Evolutionary conservation across 768 basidiomycete genomes (phyloP), one percentile per base, ranked within the genome.

Genomic region (Dioszegia crocea): DNA sequence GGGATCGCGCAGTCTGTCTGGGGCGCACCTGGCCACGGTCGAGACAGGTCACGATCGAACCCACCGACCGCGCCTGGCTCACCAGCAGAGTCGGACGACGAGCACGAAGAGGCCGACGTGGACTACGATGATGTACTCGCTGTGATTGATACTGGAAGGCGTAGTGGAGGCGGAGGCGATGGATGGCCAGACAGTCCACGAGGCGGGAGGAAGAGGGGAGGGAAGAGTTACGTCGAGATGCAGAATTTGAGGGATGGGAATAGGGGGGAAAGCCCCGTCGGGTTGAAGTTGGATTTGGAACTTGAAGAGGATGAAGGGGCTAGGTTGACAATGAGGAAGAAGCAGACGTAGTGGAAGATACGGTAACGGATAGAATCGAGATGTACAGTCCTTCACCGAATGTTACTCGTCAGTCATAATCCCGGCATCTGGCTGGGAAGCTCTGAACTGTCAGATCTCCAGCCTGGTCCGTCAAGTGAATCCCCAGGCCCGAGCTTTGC

Each of bases 1-100:
- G 80, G 78, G 48, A 84, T 83, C 47, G 88, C 90, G n/a, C 89
- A 89, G 2, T 89, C 86, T 67, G 89, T 85, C n/a, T 92, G 90
- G 91, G 84, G 84, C 30, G 88, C 84, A 10, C 48, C 47, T 31
- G 65, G 60, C 79, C 79, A 24, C 46, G 66, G 60, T 79, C 80
- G 23, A 79, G 70, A 69, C 76, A 38, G 72, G 60, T 47, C 53
- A 27, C 59, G 74, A 52, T 65, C 67, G 41, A 62, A 83, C 77
- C 67, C 84, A 83, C 48, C 85, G 86, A 70, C 80, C 75, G 72
- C 88, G 84, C 78, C 85, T 19, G 82, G 79, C 38, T 88, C 87
- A 8, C 88, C 89, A 0, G 85, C 87, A 49, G 85, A 84, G 46
- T 86, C 87, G 14, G 91, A 90, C 26, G 90, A 92, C 38, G 77